Conservation (phyloP, 2,329 filamentous ascomycete species). For the Pseudogymnoascus sp. region DNA sequence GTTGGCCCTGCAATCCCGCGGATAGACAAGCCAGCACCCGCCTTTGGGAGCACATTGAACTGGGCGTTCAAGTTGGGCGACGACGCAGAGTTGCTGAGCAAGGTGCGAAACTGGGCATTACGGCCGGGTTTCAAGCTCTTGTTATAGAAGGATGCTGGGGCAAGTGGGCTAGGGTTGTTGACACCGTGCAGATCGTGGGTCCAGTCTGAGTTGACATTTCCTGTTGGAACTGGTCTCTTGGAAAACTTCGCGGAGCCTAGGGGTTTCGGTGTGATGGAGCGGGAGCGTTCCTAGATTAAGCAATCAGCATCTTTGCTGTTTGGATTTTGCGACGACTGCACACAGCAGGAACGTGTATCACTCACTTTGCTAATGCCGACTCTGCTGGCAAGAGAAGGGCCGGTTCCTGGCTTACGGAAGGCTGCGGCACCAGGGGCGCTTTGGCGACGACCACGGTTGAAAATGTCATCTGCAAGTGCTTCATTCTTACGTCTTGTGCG, state of each 20-base stretch:
- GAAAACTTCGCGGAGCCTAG: conserved; percentile 15
- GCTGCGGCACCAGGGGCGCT: conserved; percentile 42
- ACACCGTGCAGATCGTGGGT: conserved; percentile 58
- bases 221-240: conserved; percentile 33
- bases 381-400: conserved; percentile 58
- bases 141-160: conserved; percentile 32
- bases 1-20: conserved; percentile 65
- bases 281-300: neutral
- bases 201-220: conserved; percentile 60
- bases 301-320: conserved; percentile 13
- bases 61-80: conserved; percentile 26
- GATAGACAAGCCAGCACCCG: conserved; percentile 53
- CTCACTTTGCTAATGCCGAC: conserved; percentile 64
- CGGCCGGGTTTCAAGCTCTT: conserved; percentile 19
- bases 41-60: conserved; percentile 28
- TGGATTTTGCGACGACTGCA: neutral
- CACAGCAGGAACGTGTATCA: neutral
- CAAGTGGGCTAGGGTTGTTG: conserved; percentile 33
- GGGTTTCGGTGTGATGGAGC: conserved; percentile 1
- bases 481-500: conserved; percentile 66
- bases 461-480: conserved; percentile 62
- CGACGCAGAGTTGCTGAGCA: conserved; percentile 23
- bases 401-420: conserved; percentile 34
- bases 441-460: conserved; percentile 50
- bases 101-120: conserved; percentile 18